phyloP scores from a whole-genome alignment of 108 stramenopile species.

The Nannochloropsis salina region DNA sequence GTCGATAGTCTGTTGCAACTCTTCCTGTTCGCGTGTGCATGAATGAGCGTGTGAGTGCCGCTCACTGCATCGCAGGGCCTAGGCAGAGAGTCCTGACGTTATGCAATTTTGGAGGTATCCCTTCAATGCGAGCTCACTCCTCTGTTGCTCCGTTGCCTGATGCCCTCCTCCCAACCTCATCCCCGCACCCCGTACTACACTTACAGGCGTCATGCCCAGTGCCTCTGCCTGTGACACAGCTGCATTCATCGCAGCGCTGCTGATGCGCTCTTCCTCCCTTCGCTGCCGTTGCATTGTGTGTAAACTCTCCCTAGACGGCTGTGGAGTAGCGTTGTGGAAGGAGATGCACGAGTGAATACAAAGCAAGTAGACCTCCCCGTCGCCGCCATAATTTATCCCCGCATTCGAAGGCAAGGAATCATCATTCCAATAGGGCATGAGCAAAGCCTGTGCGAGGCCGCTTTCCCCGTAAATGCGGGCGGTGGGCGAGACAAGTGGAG shows the following conservation, averaged over 20 bases:
- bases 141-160: neutral
- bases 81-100: neutral
- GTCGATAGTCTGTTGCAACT: slow-evolving; percentile 9
- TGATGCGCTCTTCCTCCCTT: neutral
- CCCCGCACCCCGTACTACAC: neutral
- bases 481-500: no score
- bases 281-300: neutral
- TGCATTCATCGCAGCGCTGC: neutral
- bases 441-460: no score
- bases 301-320: neutral
- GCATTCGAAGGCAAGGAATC: no score
- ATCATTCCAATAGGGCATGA: no score
- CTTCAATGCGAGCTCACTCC: neutral
- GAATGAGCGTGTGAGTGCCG: no score
- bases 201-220: slow-evolving; percentile 5
- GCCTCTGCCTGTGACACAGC: slow-evolving; percentile 6
- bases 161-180: neutral
- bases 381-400: no score
- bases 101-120: neutral
- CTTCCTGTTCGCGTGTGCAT: neutral
- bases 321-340: no score
- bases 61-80: no score
- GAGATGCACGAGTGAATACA: no score
- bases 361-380: no score
- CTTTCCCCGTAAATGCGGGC: no score